Evolutionary conservation across 1,284 basidiomycete species (phyloP).

Genomic region (Puccinia hordei): DNA sequence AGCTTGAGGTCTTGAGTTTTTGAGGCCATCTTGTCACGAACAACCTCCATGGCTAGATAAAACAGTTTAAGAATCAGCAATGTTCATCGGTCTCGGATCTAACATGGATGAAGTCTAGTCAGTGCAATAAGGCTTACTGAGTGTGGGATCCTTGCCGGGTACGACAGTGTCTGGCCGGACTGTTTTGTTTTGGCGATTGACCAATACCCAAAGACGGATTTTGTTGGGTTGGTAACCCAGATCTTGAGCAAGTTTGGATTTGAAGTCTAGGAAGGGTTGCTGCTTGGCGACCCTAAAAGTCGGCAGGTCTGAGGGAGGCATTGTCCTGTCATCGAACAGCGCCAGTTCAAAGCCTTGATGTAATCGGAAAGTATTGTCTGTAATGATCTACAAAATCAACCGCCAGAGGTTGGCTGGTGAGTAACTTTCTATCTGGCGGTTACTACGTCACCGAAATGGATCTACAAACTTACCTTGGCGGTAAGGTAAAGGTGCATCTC

Average conservation of each 20-base stretch:
- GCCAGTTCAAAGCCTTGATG: slow-evolving; percentile 99
- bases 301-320: slow-evolving; percentile 87
- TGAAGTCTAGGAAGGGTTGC: slow-evolving; percentile 90
- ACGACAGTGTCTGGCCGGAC: slow-evolving; percentile 95
- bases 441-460: neutral
- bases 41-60: slow-evolving; percentile 81
- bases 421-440: neutral
- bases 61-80: no score
- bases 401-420: neutral
- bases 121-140: slow-evolving; percentile 66
- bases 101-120: no score
- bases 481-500: slow-evolving; percentile 98
- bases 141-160: slow-evolving; percentile 84
- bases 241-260: slow-evolving; percentile 83
- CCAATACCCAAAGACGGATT: slow-evolving; percentile 93
- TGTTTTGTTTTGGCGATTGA: slow-evolving; percentile 99
- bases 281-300: slow-evolving; percentile 94
- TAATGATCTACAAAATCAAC: slow-evolving; percentile 71
- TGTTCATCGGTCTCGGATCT: no score
- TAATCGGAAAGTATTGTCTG: slow-evolving; percentile 85
- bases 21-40: slow-evolving; percentile 97
- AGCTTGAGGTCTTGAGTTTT: slow-evolving; percentile 89
- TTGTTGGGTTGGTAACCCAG: slow-evolving; percentile 83
- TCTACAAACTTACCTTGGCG: slow-evolving; percentile 70
- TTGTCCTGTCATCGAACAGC: slow-evolving; percentile 95